Evolutionary conservation across 306 rosid genomes (phyloP).

Genomic region (Cicer arietinum): DNA sequence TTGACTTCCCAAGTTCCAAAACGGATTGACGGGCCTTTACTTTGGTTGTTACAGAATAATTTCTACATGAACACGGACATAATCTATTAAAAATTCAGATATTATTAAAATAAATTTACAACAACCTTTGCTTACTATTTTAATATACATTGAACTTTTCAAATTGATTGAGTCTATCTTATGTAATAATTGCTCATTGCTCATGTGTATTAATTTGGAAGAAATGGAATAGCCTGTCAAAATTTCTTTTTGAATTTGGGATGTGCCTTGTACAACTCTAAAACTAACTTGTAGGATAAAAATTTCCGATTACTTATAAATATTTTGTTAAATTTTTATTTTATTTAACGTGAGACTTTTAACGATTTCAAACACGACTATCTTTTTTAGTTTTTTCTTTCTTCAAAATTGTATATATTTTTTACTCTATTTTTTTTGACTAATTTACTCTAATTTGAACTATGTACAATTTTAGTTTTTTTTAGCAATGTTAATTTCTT

Average conservation of each 20-base stretch:
- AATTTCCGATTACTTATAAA: no score
- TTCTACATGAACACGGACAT: neutral
- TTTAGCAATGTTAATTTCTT: no score
- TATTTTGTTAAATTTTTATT: no score
- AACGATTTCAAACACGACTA: no score
- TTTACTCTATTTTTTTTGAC: no score
- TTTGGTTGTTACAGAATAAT: constrained; percentile 10
- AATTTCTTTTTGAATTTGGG: neutral
- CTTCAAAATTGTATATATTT: no score
- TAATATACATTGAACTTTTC: neutral
- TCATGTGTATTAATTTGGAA: neutral
- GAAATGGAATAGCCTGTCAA: neutral
- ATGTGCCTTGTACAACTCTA: no score
- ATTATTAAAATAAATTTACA: neutral
- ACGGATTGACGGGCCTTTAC: neutral
- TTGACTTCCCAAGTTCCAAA: constrained; percentile 29
- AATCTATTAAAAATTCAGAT: neutral
- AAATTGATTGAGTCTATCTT: neutral
- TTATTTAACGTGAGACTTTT: no score
- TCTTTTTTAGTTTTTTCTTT: no score
- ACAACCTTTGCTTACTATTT: neutral
- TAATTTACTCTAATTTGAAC: no score
- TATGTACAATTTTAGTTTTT: no score
- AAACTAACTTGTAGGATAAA: no score
- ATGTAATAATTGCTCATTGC: neutral